Evolutionary conservation across 78 protist genomes (phyloP).

Genomic region (Paulinella micropora): DNA sequence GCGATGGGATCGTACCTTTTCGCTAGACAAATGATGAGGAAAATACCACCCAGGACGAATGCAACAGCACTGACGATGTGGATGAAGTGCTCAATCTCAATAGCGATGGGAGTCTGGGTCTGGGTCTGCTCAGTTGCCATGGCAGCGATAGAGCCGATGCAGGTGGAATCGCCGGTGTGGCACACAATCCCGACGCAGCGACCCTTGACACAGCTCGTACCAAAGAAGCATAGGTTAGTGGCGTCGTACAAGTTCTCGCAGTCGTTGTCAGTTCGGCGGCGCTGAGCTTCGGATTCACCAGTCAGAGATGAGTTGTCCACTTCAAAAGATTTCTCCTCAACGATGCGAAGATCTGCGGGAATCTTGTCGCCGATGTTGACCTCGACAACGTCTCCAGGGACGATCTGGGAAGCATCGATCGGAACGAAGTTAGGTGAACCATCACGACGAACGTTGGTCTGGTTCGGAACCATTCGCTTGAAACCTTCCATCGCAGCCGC

Average conservation of each 20-base stretch:
- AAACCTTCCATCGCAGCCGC: conserved; percentile 6
- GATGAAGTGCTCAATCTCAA: conserved; percentile 64
- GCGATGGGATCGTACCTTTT: conserved; percentile 2
- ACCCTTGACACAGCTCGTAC: conserved; percentile 10
- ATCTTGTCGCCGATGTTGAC: conserved; percentile 56
- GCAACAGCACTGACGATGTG: conserved; percentile 39
- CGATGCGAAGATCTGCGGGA: conserved; percentile 76
- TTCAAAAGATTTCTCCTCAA: background rate
- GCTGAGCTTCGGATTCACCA: conserved; percentile 10
- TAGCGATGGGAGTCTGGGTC: conserved; percentile 41
- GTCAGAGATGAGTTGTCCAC: conserved; percentile 16
- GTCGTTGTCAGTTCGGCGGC: no score
- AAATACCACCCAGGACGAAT: conserved; percentile 34
- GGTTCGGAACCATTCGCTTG: background rate
- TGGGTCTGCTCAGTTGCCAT: background rate
- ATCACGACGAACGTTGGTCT: conserved; percentile 7
- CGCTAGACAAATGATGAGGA: conserved; percentile 32
- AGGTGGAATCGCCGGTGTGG: conserved; percentile 67
- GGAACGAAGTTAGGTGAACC: conserved; percentile 14
- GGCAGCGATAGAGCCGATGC: conserved; percentile 69
- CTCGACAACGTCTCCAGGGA: conserved; percentile 61
- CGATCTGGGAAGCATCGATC: conserved; percentile 44
- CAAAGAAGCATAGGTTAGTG: conserved; percentile 22
- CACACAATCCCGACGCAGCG: conserved; percentile 28
- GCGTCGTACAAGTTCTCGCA: no score